Conservation (phyloP, 1,139 yeast species). For the Trichomonascaceae sp. region DNA sequence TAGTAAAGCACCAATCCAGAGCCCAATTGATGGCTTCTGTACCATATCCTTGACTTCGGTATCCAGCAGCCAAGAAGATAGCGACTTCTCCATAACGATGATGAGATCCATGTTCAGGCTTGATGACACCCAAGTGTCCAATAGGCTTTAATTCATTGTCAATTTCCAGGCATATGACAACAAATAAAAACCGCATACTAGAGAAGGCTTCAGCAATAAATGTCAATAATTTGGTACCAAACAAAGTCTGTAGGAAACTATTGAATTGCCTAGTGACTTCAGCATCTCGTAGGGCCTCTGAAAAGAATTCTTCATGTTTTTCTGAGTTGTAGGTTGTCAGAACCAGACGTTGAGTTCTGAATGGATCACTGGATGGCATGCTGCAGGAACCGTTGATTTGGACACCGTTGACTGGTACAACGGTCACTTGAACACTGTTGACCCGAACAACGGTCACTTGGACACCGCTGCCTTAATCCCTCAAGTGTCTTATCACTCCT, state of each 20-base stretch:
- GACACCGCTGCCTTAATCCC: too few relatives aligned
- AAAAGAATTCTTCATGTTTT: not conserved
- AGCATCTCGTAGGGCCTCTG: not conserved
- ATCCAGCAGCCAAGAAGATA: not conserved
- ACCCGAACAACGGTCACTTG: too few relatives aligned
- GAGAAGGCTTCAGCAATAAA: not conserved
- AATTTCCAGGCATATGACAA: not conserved
- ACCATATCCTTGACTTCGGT: constrained; percentile 1
- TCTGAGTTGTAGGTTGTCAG: not conserved
- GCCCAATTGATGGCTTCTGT: constrained; percentile 1
- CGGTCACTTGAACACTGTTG: too few relatives aligned
- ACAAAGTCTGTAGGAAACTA: not conserved
- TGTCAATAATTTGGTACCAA: not conserved
- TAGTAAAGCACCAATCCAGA: not conserved
- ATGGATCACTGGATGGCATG: not conserved
- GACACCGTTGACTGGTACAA: too few relatives aligned
- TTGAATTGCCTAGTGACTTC: not conserved
- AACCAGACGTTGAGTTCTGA: not conserved
- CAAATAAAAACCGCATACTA: not conserved
- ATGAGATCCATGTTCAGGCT: not conserved
- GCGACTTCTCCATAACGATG: not conserved
- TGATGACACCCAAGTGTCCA: not conserved
- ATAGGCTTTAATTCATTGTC: not conserved
- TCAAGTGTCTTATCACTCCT: too few relatives aligned
- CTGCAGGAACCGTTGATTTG: too few relatives aligned